Evolutionary conservation across 768 basidiomycete genomes (phyloP).

Genomic region (Amanita muscaria): DNA sequence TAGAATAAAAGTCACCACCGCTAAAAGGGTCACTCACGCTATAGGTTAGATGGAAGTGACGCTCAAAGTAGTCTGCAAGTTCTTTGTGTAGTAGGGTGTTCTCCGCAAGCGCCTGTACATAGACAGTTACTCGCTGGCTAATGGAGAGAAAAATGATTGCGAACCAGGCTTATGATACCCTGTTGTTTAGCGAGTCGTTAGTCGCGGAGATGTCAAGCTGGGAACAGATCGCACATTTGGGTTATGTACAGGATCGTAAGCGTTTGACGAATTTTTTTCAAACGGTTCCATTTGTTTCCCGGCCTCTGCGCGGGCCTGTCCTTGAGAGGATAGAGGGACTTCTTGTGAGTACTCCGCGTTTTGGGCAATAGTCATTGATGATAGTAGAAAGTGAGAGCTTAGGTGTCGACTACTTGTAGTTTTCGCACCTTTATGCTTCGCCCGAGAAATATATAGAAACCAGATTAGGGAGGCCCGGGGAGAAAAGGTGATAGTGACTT

Average conservation of each 20-base stretch:
- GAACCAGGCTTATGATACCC: background rate
- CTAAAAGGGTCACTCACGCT: conserved; percentile 5
- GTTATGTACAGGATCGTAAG: background rate
- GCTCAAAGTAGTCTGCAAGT: conserved; percentile 11
- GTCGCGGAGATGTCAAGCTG: background rate
- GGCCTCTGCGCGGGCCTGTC: too few relatives aligned
- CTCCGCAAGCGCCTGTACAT: conserved; percentile 12
- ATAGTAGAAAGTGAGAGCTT: too few relatives aligned
- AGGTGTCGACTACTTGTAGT: too few relatives aligned
- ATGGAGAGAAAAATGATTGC: background rate
- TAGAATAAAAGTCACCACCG: background rate
- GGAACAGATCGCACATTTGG: background rate
- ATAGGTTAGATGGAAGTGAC: conserved; percentile 8
- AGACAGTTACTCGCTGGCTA: background rate
- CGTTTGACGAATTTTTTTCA: background rate
- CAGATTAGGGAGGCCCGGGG: too few relatives aligned
- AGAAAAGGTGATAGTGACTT: too few relatives aligned
- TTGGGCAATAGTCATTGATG: too few relatives aligned
- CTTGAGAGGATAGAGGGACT: too few relatives aligned
- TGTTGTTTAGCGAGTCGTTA: background rate
- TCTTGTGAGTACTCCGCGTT: too few relatives aligned
- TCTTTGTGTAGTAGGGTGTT: conserved; percentile 14
- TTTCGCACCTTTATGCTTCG: too few relatives aligned
- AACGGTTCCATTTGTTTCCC: too few relatives aligned
- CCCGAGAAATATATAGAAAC: too few relatives aligned